These are phyloP conservation scores for Fusarium pseudograminearum DNA, from an alignment of 2,329 filamentous ascomycete genomes.

Conservation along the genomic window DNA sequence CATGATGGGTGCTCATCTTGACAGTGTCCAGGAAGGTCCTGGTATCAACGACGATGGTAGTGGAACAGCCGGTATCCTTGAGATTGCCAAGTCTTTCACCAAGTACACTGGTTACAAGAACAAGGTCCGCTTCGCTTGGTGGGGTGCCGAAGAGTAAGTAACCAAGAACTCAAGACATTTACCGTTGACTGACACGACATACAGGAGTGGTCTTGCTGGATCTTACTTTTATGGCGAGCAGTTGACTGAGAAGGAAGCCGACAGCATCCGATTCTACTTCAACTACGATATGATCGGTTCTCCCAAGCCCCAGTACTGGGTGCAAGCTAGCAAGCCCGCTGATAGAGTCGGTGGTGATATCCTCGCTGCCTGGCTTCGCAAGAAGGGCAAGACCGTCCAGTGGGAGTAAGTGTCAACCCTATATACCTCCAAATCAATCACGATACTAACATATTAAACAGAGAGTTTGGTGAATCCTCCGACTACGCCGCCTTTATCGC, in stretches of 20 bases:
- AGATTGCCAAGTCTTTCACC: slow-evolving; percentile 54
- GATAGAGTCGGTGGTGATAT: slow-evolving; percentile 53
- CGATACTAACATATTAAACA: slow-evolving; percentile 23
- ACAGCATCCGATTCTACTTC: slow-evolving; percentile 74
- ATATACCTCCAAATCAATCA: not conserved
- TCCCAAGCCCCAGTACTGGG: slow-evolving; percentile 53
- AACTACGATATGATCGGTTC: slow-evolving; percentile 79
- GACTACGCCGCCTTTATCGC: slow-evolving; percentile 58
- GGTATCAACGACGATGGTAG: slow-evolving; percentile 59
- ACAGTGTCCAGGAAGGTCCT: slow-evolving; percentile 55
- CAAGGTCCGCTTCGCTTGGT: slow-evolving; percentile 60
- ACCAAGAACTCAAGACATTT: fast-evolving
- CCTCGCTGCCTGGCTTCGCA: slow-evolving; percentile 53
- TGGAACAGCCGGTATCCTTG: slow-evolving; percentile 54
- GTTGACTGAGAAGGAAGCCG: slow-evolving; percentile 54
- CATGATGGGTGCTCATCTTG: slow-evolving; percentile 58
- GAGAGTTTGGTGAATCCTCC: slow-evolving; percentile 53
- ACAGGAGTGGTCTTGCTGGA: slow-evolving; percentile 57
- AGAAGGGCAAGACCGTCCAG: slow-evolving; percentile 51
- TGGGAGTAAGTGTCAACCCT: slow-evolving; percentile 43
- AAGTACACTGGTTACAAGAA: slow-evolving; percentile 56
- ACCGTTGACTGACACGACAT: slow-evolving; percentile 17
- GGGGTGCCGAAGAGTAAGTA: slow-evolving; percentile 57
- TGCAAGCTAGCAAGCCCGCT: slow-evolving; percentile 57
- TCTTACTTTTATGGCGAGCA: slow-evolving; percentile 56